Base-by-base conservation (phyloP, 495 filamentous ascomycete species). In the Parmelia sp. region DNA sequence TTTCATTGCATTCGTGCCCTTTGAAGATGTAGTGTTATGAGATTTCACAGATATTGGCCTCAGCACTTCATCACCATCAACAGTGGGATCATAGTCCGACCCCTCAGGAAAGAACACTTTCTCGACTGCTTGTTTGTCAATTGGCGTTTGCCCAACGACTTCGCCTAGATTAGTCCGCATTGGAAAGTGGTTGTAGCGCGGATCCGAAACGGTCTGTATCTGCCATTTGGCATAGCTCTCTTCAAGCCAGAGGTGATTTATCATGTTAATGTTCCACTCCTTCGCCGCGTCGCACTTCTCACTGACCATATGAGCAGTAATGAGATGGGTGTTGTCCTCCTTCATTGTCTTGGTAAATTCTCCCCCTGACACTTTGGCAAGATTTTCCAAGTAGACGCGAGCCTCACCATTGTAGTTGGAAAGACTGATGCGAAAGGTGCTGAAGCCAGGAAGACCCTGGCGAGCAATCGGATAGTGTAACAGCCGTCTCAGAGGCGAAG, bases 361-460 rank as follows among this genome's bases (percentile, higher is more conserved):
- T 0, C 86, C 94, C 8, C 95, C 95, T 4, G 88, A 77, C 23
- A 91, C 91, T 53, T 77, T 84, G 58, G 97, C 86, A 35, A 99
- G 79, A 67, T 93, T 97, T 73, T 99, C 94, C 35, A 99, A 80
- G 73, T 97, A 99, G 49, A 90, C 83, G 37, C 94, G 84, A 14
- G 93, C 92, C 74, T 99, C 95, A 23, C 94, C 94, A 36, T 90
- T 89, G 71, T 99, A 99, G 74, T 97, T 97, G 0, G 93, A 96
- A 4, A 99, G 76, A 62, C 90, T 92, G 67, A 99, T 94, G 62
- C 78, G 82, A 70, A 87, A 80, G 14, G 81, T 79, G 66, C 88
- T 72, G 71, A 97, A 96, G 2, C 90, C 92, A 0, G 89, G 86
- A 23, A 99, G 83, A 4, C 88, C 87, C 3, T 82, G 73, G 37